Evolutionary conservation across 768 basidiomycete species (phyloP), one percentile per base, ranked within the genome.

Genomic region (Xerocomellus intermedius): DNA sequence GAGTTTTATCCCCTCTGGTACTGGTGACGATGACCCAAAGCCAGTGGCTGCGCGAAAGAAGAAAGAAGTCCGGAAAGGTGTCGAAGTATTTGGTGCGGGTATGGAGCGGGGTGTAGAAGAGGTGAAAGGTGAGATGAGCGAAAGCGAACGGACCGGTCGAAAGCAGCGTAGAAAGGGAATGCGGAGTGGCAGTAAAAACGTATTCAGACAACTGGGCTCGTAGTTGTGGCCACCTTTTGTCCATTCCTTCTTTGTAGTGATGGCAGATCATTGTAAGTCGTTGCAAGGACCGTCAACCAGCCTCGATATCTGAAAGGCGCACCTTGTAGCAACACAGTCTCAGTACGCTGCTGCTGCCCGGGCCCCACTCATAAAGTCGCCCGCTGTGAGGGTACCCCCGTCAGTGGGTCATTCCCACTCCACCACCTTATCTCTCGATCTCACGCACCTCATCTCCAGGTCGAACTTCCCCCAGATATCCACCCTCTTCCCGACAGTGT

Each of bases 401-500:
- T 86, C 86, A 12, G 95, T 95, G 61, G 17, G 79, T 65, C 45
- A 12, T 39, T 35, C 28, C 7, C 30, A 8, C 16, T 19, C 14
- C 9, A 19, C 14, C 47, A 9, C 21, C 30, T 1, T 21, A n/a
- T 39, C 36, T 22, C 28, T n/a, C 26, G 13, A 24, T 41, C 57
- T 56, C 37, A 60, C 24, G 0, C n/a, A n/a, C 19, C 17, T 22
- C 35, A n/a, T n/a, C 38, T 30, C n/a, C 54, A 98, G 95, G 83
- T 97, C 26, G 80, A 87, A 59, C 77, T 94, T 5, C 93, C 96
- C 5, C 87, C 82, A 44, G 94, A 98, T 65, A 93, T 98, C 22
- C 95, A 98, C 62, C 96, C 96, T 0, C 78, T 98, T 1, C 96
- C 96, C 5, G 91, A 94, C 24, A 89, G 89, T 35, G 86, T 98